These are phyloP conservation scores for Eucommia ulmoides DNA, from an alignment of 257 asterid species.

Conservation along the genomic window DNA sequence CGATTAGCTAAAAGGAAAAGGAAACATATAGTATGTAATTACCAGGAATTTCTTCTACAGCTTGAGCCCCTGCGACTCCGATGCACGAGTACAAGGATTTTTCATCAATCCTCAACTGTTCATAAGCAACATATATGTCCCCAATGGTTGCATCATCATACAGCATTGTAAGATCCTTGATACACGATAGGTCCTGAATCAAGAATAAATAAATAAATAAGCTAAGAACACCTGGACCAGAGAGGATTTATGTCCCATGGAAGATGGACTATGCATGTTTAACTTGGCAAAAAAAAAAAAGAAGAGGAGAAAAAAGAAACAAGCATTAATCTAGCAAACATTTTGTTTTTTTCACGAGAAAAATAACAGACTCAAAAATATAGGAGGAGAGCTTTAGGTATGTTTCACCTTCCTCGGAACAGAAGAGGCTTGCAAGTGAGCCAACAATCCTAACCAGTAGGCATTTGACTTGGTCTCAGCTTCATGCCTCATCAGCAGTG, in stretches of 20 bases:
- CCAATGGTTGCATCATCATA: constrained; percentile 77
- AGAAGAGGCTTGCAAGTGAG: constrained; percentile 84
- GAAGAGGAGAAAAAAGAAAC: not conserved
- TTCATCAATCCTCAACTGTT: constrained; percentile 80
- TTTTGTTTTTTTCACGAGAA: too few species aligned
- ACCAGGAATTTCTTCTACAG: constrained; percentile 69
- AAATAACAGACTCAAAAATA: not conserved
- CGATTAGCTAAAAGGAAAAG: too few species aligned
- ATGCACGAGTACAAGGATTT: constrained; percentile 80
- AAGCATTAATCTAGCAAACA: not conserved
- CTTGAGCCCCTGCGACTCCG: constrained; percentile 82
- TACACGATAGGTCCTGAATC: constrained; percentile 83
- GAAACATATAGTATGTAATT: too few species aligned
- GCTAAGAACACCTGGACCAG: not conserved
- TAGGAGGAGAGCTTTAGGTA: not conserved
- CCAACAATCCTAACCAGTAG: constrained; percentile 94
- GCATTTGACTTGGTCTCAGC: constrained; percentile 96
- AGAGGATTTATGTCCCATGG: too few species aligned
- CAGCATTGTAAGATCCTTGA: constrained; percentile 67
- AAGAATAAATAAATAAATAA: constrained; percentile 4
- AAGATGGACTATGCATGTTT: not conserved
- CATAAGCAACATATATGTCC: constrained; percentile 74
- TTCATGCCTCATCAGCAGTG: constrained; percentile 96
- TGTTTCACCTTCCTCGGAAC: constrained; percentile 75
- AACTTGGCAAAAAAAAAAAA: not conserved